These are phyloP conservation scores for Ceratocystiopsis brevicomis DNA, from an alignment of 2,329 filamentous ascomycete species.

Conservation along the genomic window DNA sequence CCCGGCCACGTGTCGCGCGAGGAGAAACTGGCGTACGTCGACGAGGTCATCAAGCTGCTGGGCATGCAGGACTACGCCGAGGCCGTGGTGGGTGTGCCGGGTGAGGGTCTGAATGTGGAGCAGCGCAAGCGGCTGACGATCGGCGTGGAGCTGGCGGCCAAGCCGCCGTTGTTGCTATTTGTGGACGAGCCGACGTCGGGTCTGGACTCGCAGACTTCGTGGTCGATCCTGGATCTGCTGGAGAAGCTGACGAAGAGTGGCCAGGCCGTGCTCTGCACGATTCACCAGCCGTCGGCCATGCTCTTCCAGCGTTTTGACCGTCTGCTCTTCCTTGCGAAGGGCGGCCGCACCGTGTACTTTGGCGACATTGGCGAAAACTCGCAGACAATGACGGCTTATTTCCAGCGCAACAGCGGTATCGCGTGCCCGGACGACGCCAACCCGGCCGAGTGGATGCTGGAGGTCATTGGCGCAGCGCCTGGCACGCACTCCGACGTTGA, in stretches of 20 bases:
- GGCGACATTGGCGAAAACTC: slow-evolving; percentile 54
- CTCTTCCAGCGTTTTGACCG: slow-evolving; percentile 83
- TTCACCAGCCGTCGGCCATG: slow-evolving; percentile 92
- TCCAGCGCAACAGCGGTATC: slow-evolving; percentile 51
- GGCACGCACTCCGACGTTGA: slow-evolving; percentile 43
- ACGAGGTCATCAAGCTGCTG: slow-evolving; percentile 77
- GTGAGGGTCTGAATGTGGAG: slow-evolving; percentile 62
- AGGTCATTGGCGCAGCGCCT: slow-evolving; percentile 43
- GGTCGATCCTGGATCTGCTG: slow-evolving; percentile 74
- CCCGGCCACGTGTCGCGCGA: slow-evolving; percentile 49
- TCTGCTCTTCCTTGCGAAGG: slow-evolving; percentile 59
- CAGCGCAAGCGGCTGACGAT: slow-evolving; percentile 62
- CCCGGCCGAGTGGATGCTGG: slow-evolving; percentile 66
- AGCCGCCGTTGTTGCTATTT: slow-evolving; percentile 75
- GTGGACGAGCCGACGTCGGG: slow-evolving; percentile 91
- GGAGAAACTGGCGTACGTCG: slow-evolving; percentile 77
- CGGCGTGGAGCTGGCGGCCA: slow-evolving; percentile 67
- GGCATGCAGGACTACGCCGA: slow-evolving; percentile 85
- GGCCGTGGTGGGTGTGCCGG: slow-evolving; percentile 75
- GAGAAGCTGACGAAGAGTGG: slow-evolving; percentile 79
- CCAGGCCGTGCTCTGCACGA: slow-evolving; percentile 89
- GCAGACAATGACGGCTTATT: slow-evolving; percentile 49
- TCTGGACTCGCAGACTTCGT: slow-evolving; percentile 82
- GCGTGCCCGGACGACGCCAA: slow-evolving; percentile 51
- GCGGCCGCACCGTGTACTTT: slow-evolving; percentile 65